phyloP scores from a whole-genome alignment of 2,329 filamentous ascomycete species.

The Sphaerulina vaccinii region DNA sequence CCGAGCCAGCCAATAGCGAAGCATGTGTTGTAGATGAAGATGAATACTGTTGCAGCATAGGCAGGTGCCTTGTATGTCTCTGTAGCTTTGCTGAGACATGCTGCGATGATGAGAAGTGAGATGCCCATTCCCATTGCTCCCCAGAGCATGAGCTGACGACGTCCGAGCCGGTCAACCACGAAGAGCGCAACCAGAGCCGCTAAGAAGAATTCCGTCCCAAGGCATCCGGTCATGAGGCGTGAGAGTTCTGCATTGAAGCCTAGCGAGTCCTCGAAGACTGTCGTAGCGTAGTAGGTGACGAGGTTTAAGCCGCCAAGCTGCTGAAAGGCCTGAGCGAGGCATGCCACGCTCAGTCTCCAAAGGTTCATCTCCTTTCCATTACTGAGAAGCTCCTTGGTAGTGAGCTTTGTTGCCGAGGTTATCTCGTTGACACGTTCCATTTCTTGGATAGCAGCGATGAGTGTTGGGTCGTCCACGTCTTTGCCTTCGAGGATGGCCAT shows the following conservation, averaged over 20 bases:
- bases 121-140: conserved; percentile 30
- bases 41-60: conserved; percentile 34
- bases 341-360: conserved; percentile 45
- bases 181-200: conserved; percentile 52
- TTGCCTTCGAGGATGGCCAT: conserved; percentile 53
- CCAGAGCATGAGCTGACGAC: conserved; percentile 40
- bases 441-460: conserved; percentile 43
- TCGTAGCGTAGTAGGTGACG: conserved; percentile 43
- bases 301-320: conserved; percentile 35
- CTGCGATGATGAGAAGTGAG: conserved; percentile 26
- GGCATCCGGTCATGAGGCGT: conserved; percentile 27
- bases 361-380: conserved; percentile 45
- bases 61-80: no score
- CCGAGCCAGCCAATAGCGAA: conserved; percentile 35
- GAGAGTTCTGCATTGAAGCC: conserved; percentile 36
- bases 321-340: conserved; percentile 47
- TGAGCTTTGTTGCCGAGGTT: conserved; percentile 14
- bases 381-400: conserved; percentile 30
- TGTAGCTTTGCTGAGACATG: conserved; percentile 9
- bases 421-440: conserved; percentile 21
- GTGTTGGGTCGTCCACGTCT: no score
- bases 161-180: conserved; percentile 61
- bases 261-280: conserved; percentile 54
- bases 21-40: conserved; percentile 33
- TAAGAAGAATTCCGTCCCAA: conserved; percentile 31